Conservation (phyloP, 768 basidiomycete species). For the Psilocybe cubensis region DNA sequence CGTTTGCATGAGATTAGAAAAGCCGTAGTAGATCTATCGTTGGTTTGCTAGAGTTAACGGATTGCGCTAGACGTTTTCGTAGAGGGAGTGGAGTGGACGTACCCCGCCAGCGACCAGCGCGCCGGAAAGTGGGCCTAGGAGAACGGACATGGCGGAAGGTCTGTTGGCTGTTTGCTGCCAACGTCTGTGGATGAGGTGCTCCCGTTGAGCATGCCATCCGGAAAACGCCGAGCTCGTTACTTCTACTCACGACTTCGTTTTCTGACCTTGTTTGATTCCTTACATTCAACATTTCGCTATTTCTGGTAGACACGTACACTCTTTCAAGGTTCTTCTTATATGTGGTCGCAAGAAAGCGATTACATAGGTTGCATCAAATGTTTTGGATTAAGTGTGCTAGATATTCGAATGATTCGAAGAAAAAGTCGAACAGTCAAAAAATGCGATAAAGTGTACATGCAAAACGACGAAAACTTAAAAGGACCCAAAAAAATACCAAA, state of each 20-base stretch:
- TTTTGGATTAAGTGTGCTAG: conserved; percentile 11
- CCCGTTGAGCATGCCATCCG: background rate
- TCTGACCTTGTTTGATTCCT: no score
- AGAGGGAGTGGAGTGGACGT: conserved; percentile 23
- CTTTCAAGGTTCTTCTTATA: no score
- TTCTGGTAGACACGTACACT: no score
- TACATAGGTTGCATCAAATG: conserved; percentile 10
- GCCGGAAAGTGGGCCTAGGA: conserved; percentile 70
- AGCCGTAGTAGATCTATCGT: conserved; percentile 68
- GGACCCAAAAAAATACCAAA: conserved; percentile 6
- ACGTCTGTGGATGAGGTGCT: background rate
- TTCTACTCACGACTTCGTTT: no score
- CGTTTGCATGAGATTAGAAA: conserved; percentile 65
- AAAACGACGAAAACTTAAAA: background rate
- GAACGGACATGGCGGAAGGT: conserved; percentile 52
- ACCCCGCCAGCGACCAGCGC: conserved; percentile 72
- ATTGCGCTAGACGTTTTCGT: background rate
- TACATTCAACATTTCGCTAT: no score
- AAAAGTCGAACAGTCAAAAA: conserved; percentile 4
- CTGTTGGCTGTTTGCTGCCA: background rate
- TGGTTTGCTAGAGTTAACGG: background rate
- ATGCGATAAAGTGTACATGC: conserved; percentile 1
- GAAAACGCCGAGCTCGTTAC: background rate
- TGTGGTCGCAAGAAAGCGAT: background rate
- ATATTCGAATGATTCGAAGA: conserved; percentile 12